Evolutionary conservation across 2,329 filamentous ascomycete species (phyloP).

Genomic region (Fusarium oligoseptatum): DNA sequence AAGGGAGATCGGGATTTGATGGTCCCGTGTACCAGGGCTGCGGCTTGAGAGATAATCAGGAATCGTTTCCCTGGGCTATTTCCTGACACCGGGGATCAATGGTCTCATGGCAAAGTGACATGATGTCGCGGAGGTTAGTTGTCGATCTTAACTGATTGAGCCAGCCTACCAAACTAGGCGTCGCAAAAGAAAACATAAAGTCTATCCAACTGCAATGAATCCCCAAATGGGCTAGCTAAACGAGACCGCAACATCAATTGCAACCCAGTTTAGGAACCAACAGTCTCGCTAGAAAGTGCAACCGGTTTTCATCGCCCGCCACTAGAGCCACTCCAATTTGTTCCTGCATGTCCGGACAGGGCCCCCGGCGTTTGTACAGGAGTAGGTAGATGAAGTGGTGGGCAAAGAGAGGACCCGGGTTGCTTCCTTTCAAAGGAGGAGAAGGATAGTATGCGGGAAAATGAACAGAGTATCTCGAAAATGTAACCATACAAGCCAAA

Average conservation of each 20-base stretch:
- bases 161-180: not conserved
- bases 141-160: not conserved
- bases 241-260: not conserved
- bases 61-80: not conserved
- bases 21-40: not conserved
- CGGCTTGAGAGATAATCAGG: not conserved
- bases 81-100: not conserved
- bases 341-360: slow-evolving; percentile 38
- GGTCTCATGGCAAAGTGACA: not conserved
- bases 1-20: not conserved
- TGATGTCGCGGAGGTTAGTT: not conserved
- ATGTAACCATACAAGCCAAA: not conserved
- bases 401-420: not conserved
- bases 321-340: slow-evolving; percentile 14
- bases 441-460: not conserved
- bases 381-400: not conserved
- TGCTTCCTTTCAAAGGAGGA: not conserved
- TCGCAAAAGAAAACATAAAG: slow-evolving; percentile 14
- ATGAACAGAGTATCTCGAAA: not conserved
- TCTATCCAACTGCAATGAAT: not conserved
- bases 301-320: slow-evolving; percentile 14
- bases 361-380: slow-evolving; percentile 12
- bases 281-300: slow-evolving; percentile 4
- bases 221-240: slow-evolving; percentile 2
- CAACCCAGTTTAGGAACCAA: slow-evolving; percentile 5